Conservation (phyloP, 78 protist species). For the Planoprotostelium fungivorum region DNA sequence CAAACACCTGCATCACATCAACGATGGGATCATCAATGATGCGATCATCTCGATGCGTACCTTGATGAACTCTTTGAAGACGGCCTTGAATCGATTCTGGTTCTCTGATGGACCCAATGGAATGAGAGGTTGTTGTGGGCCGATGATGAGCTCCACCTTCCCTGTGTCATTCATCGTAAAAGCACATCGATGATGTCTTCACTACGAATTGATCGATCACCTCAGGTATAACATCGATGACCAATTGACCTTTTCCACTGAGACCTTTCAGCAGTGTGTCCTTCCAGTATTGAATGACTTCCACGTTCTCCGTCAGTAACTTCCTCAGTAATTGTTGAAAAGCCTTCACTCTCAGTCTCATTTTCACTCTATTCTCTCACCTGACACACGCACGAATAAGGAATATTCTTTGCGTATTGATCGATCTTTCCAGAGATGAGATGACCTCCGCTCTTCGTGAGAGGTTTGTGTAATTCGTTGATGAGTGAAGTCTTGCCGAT, state of each 20-base stretch:
- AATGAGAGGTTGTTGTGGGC: slow-evolving; percentile 10
- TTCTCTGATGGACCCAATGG: slow-evolving; percentile 38
- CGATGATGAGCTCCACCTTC: slow-evolving; percentile 27
- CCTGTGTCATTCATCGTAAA: neutral
- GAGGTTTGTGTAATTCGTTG: slow-evolving; percentile 12
- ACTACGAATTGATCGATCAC: too few relatives aligned
- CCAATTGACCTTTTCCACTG: slow-evolving; percentile 28
- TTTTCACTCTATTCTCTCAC: neutral
- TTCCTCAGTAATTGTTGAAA: slow-evolving; percentile 20
- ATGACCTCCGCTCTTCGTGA: slow-evolving; percentile 14
- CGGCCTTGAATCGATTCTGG: slow-evolving; percentile 34
- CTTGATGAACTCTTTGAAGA: slow-evolving; percentile 37
- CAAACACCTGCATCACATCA: neutral
- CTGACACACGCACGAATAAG: slow-evolving; percentile 1
- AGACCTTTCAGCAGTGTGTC: slow-evolving; percentile 21
- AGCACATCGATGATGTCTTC: neutral
- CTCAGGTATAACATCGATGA: slow-evolving; percentile 31
- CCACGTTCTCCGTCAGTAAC: slow-evolving; percentile 10
- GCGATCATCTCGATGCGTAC: neutral
- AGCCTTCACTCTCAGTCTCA: slow-evolving; percentile 6
- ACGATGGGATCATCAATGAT: neutral
- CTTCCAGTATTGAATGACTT: slow-evolving; percentile 31
- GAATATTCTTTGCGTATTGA: slow-evolving; percentile 32
- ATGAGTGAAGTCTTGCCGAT: slow-evolving; percentile 45
- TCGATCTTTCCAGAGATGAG: slow-evolving; percentile 43